Conservation (phyloP, 192 early-diverging fungal genomes). For the Coemansia sp. region DNA sequence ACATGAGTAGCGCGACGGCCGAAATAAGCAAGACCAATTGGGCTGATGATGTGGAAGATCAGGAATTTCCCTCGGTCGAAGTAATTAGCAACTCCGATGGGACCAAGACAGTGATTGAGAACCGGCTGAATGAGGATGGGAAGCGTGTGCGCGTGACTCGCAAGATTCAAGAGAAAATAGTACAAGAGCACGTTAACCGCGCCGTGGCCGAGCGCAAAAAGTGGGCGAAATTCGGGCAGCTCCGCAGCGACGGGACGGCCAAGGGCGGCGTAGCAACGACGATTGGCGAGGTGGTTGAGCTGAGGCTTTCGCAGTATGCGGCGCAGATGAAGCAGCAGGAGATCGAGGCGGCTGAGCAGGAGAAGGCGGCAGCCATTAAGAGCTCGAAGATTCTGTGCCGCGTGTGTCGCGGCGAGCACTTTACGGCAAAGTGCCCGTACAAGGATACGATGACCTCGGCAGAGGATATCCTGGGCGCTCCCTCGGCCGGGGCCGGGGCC, state of each 20-base stretch:
- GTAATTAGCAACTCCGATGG: conserved; percentile 65
- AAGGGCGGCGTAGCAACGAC: conserved; percentile 87
- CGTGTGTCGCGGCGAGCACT: conserved; percentile 95
- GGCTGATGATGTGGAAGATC: conserved; percentile 75
- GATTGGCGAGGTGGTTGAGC: conserved; percentile 78
- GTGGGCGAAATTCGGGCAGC: conserved; percentile 81
- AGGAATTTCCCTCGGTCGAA: conserved; percentile 35
- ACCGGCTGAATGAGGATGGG: conserved; percentile 84
- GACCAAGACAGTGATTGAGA: conserved; percentile 78
- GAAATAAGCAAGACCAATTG: conserved; percentile 58
- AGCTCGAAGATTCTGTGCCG: conserved; percentile 89
- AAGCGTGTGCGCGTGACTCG: conserved; percentile 88
- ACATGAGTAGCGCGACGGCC: background rate
- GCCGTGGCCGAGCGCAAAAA: conserved; percentile 85
- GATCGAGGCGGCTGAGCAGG: conserved; percentile 54
- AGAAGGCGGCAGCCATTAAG: conserved; percentile 59
- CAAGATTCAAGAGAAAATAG: conserved; percentile 74
- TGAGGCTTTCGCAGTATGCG: conserved; percentile 73
- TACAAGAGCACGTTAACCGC: conserved; percentile 80
- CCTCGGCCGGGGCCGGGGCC: conserved; percentile 2
- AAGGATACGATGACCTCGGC: conserved; percentile 88
- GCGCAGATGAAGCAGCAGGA: conserved; percentile 64
- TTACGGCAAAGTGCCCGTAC: conserved; percentile 96
- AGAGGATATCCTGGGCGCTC: conserved; percentile 60
- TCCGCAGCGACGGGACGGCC: conserved; percentile 71